phyloP scores from a whole-genome alignment of 257 asterid genomes.

The Hygrophila difformis region DNA sequence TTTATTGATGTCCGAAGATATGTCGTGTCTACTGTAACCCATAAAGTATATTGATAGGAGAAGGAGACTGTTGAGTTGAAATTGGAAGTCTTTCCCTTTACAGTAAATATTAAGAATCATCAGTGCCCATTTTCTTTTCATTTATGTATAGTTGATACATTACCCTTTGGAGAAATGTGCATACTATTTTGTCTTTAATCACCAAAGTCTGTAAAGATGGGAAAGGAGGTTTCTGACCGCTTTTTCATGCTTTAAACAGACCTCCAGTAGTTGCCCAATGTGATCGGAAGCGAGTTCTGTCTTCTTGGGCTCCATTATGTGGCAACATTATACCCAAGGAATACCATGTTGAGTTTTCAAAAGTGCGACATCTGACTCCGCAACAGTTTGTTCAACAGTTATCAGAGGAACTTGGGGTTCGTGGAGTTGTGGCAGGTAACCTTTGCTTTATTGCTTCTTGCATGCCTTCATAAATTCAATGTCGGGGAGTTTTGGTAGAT shows the following conservation, averaged over 20 bases:
- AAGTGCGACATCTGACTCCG: conserved; percentile 74
- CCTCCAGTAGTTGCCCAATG: conserved; percentile 83
- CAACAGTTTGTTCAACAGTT: conserved; percentile 77
- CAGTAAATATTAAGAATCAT: no score
- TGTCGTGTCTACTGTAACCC: no score
- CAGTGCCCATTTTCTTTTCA: no score
- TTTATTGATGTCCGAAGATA: no score
- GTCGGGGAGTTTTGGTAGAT: no score
- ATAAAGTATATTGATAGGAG: background rate
- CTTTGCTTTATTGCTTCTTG: no score
- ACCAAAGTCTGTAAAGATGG: conserved; percentile 6
- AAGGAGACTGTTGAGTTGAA: background rate
- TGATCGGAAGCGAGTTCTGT: conserved; percentile 79
- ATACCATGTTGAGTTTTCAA: conserved; percentile 61
- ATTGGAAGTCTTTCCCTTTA: background rate
- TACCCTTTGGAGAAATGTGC: background rate
- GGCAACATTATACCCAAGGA: conserved; percentile 56
- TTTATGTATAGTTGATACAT: background rate
- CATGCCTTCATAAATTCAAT: no score
- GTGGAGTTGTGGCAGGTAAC: conserved; percentile 85
- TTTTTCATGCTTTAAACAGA: conserved; percentile 31
- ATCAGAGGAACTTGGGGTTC: conserved; percentile 67
- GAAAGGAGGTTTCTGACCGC: conserved; percentile 6
- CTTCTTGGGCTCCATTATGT: conserved; percentile 77
- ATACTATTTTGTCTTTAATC: background rate